Evolutionary conservation across 2,329 filamentous ascomycete species (phyloP).

Genomic region (Dactylellina sp.): DNA sequence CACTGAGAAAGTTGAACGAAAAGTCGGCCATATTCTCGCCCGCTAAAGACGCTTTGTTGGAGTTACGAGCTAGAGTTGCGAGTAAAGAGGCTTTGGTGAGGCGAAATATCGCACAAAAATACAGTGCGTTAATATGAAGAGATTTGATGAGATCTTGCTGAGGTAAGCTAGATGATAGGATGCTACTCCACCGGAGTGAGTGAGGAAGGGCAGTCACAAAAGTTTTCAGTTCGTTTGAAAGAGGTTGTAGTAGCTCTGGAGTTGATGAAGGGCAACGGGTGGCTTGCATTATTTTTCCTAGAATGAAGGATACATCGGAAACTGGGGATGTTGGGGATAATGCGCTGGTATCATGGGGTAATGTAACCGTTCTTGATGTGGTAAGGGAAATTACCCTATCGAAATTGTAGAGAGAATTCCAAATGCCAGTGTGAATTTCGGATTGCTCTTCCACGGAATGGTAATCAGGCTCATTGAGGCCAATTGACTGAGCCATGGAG

Average conservation of each 20-base stretch:
- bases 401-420: slow-evolving; percentile 49
- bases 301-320: slow-evolving; percentile 32
- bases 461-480: slow-evolving; percentile 33
- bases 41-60: neutral
- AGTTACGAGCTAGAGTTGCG: slow-evolving; percentile 25
- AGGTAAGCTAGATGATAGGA: slow-evolving; percentile 26
- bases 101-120: slow-evolving; percentile 49
- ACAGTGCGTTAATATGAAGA: slow-evolving; percentile 40
- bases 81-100: slow-evolving; percentile 36
- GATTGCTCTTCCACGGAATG: neutral
- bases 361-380: slow-evolving; percentile 18
- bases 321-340: slow-evolving; percentile 20
- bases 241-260: slow-evolving; percentile 38
- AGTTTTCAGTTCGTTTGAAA: slow-evolving; percentile 44
- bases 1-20: slow-evolving; percentile 7
- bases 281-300: slow-evolving; percentile 45
- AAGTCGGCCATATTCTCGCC: neutral
- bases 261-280: slow-evolving; percentile 29
- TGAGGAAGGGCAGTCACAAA: slow-evolving; percentile 34
- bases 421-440: slow-evolving; percentile 38
- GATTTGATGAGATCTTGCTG: slow-evolving; percentile 44
- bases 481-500: slow-evolving; percentile 50
- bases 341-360: slow-evolving; percentile 24
- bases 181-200: slow-evolving; percentile 33
- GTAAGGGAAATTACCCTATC: slow-evolving; percentile 39